Evolutionary conservation across 768 basidiomycete species (phyloP).

Genomic region (Suillus hirtellus): DNA sequence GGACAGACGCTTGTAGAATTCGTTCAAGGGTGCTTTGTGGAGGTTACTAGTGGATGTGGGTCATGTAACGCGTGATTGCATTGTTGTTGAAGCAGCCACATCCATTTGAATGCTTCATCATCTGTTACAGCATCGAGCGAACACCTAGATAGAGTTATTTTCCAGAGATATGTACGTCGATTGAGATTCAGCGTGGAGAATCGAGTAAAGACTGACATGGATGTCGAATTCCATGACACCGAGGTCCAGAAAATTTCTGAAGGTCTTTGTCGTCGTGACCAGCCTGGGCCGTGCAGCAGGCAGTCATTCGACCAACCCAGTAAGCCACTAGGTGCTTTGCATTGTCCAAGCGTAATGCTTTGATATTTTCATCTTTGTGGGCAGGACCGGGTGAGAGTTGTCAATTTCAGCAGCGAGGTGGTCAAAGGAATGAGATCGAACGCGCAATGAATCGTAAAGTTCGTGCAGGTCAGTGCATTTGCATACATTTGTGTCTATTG

Average conservation of each 20-base stretch:
- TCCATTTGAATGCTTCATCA: too few species aligned
- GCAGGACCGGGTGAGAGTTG: not conserved
- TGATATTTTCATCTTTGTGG: not conserved
- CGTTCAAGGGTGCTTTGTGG: not conserved
- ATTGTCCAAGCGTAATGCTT: not conserved
- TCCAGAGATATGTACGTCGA: not conserved
- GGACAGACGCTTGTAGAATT: not conserved
- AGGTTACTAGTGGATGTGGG: not conserved
- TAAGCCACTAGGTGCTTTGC: not conserved
- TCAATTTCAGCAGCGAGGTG: not conserved
- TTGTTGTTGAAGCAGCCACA: too few species aligned
- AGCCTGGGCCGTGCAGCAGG: not conserved
- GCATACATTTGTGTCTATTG: not conserved
- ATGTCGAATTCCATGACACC: not conserved
- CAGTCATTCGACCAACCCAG: not conserved
- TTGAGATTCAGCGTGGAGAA: not conserved
- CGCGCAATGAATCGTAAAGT: not conserved
- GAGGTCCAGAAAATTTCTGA: not conserved
- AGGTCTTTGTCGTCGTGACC: not conserved
- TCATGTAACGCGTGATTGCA: not conserved
- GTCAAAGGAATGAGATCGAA: not conserved
- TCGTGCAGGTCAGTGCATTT: not conserved
- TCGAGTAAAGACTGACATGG: not conserved
- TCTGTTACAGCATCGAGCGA: too few species aligned
- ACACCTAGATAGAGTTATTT: too few species aligned